These are phyloP conservation scores for Ceratocystis cubensis DNA, from an alignment of 2,329 filamentous ascomycete genomes.

Conservation along the genomic window DNA sequence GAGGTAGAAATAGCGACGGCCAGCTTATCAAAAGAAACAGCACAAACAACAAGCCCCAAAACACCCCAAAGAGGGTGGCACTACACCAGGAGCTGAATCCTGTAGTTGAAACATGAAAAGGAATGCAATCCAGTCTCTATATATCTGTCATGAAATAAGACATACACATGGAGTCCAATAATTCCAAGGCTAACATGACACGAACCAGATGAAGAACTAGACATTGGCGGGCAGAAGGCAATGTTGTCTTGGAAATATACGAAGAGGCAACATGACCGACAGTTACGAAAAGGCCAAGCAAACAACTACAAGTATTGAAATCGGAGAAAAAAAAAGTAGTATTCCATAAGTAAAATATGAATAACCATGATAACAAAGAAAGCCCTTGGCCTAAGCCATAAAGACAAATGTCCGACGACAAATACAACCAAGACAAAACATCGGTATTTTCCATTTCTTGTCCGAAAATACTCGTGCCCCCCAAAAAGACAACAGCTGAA, in stretches of 20 bases:
- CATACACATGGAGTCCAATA: background rate
- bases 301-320: background rate
- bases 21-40: background rate
- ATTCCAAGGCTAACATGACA: background rate
- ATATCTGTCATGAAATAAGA: background rate
- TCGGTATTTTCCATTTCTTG: background rate
- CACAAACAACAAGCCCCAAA: background rate
- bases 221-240: background rate
- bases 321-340: background rate
- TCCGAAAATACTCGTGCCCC: background rate
- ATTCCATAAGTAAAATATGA: constrained; percentile 2
- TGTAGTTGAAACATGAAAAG: too few species aligned
- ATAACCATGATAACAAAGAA: constrained; percentile 2
- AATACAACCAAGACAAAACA: background rate
- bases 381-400: too few species aligned
- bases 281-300: background rate
- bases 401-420: too few species aligned
- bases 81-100: too few species aligned
- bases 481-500: background rate
- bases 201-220: background rate
- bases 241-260: background rate
- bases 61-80: background rate
- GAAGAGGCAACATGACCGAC: background rate
- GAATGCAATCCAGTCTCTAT: background rate
- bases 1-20: background rate